Evolutionary conservation across 805 yeast genomes (phyloP).

Genomic region (Candida alai): DNA sequence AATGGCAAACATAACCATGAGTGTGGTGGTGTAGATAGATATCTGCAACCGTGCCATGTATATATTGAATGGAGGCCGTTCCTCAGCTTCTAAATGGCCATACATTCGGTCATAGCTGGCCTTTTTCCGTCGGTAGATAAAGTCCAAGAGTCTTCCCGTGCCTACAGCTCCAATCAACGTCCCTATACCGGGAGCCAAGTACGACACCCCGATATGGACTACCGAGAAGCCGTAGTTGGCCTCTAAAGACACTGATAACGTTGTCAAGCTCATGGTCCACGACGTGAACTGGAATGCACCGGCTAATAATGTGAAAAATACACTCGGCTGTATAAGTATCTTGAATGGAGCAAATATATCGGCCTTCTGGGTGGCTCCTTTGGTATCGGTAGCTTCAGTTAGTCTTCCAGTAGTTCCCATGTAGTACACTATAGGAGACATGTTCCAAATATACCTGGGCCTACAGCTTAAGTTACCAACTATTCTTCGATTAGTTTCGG

Average conservation of each 20-base stretch:
- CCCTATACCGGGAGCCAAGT: conserved; percentile 66
- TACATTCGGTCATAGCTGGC: conserved; percentile 23
- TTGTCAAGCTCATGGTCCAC: conserved; percentile 64
- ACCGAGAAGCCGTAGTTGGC: conserved; percentile 46
- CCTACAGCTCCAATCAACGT: conserved; percentile 53
- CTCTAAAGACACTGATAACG: conserved; percentile 52
- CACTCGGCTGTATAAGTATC: conserved; percentile 39
- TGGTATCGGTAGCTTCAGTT: conserved; percentile 28
- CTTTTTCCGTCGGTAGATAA: conserved; percentile 33
- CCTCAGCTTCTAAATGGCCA: conserved; percentile 15
- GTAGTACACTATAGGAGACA: conserved; percentile 40
- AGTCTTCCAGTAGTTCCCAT: conserved; percentile 19
- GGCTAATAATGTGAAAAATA: conserved; percentile 48
- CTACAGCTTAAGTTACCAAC: conserved; percentile 68
- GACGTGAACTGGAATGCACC: conserved; percentile 57
- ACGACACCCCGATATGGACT: conserved; percentile 60
- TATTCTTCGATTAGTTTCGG: conserved; percentile 68
- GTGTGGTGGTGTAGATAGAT: conserved; percentile 33
- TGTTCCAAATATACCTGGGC: conserved; percentile 40
- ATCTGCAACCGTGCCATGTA: conserved; percentile 49
- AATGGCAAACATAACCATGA: conserved; percentile 39
- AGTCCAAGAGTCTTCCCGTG: conserved; percentile 55
- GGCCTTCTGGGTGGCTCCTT: conserved; percentile 7
- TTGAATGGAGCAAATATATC: conserved; percentile 30
- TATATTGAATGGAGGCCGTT: conserved; percentile 43